These are phyloP conservation scores for Fusarium sublunatum DNA, from an alignment of 2,329 filamentous ascomycete species.

Conservation along the genomic window DNA sequence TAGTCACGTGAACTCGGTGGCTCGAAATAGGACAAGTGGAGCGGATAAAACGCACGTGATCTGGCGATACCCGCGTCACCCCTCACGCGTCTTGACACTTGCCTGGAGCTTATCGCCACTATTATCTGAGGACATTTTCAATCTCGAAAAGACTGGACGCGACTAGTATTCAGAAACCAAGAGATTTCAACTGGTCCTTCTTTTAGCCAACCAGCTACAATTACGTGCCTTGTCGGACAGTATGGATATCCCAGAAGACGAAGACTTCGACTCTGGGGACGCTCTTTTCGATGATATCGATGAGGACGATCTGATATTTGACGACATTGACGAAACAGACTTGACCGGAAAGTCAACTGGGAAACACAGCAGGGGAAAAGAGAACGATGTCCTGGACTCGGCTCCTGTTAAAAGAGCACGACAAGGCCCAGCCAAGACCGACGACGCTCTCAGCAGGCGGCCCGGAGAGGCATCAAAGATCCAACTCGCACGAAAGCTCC, in stretches of 20 bases:
- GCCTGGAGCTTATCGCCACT: background rate
- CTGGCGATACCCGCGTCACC: background rate
- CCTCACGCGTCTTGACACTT: background rate
- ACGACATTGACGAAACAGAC: slow-evolving; percentile 31
- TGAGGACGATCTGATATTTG: slow-evolving; percentile 39
- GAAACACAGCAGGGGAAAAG: slow-evolving; percentile 25
- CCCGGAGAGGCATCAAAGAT: slow-evolving; percentile 10
- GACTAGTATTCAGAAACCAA: background rate
- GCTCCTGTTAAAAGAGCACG: slow-evolving; percentile 29
- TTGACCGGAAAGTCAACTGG: slow-evolving; percentile 6
- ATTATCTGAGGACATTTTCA: background rate
- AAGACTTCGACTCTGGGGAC: slow-evolving; percentile 46
- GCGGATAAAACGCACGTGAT: background rate
- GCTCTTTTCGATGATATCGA: slow-evolving; percentile 43
- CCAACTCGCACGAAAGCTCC: slow-evolving; percentile 45
- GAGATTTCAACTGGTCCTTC: background rate
- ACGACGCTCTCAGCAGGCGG: background rate
- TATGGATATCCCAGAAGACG: slow-evolving; percentile 23
- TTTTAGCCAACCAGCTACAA: background rate
- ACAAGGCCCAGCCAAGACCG: background rate
- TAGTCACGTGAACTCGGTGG: no score
- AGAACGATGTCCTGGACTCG: background rate
- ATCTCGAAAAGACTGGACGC: background rate
- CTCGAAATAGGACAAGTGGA: no score
- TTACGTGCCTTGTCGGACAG: background rate